Percentiles rank a stretch among this genome's conserved stretches.
These are phyloP conservation scores for Hericium alpestre DNA, from an alignment of 768 basidiomycete genomes.

Conservation along the genomic window DNA sequence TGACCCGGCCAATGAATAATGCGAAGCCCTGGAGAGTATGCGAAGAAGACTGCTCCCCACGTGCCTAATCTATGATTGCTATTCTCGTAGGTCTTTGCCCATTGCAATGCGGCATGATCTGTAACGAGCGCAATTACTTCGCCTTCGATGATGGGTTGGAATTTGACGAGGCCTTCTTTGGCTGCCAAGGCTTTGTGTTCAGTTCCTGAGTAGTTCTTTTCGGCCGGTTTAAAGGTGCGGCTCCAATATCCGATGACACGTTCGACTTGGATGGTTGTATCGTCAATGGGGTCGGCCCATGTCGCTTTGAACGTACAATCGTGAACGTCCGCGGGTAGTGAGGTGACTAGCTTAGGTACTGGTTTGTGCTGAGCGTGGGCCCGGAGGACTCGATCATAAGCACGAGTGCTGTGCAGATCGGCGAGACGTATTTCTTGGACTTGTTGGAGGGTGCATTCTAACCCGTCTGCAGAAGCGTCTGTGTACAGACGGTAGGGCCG, in stretches of 20 bases:
- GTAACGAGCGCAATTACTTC: slow-evolving; percentile 18
- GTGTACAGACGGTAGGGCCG: slow-evolving; percentile 26
- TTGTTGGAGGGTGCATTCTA: slow-evolving; percentile 16
- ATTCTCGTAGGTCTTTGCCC: slow-evolving; percentile 17
- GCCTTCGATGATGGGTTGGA: slow-evolving; percentile 27
- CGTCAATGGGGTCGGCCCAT: slow-evolving; percentile 6
- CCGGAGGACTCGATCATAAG: slow-evolving; percentile 8
- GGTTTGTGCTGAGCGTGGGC: not conserved
- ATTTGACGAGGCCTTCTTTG: slow-evolving; percentile 28
- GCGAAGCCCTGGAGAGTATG: slow-evolving; percentile 19
- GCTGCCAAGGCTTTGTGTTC: slow-evolving; percentile 28
- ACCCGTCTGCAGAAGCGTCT: slow-evolving; percentile 18
- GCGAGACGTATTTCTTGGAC: slow-evolving; percentile 13
- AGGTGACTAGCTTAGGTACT: not conserved
- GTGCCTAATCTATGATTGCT: slow-evolving; percentile 16
- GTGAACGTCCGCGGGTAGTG: not conserved
- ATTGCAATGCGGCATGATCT: slow-evolving; percentile 17
- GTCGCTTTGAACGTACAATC: not conserved
- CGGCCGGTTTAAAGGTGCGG: slow-evolving; percentile 9
- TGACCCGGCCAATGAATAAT: slow-evolving; percentile 24
- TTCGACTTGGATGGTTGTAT: slow-evolving; percentile 13
- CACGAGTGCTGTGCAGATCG: slow-evolving; percentile 13
- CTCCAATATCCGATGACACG: slow-evolving; percentile 15
- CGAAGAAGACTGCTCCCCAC: slow-evolving; percentile 24
- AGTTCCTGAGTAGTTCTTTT: slow-evolving; percentile 25